A percentile compares a stretch with the other conserved stretches of the same genome.
phyloP scores from a whole-genome alignment of 139 green algal genomes.

The Coccomyxa sp. region DNA sequence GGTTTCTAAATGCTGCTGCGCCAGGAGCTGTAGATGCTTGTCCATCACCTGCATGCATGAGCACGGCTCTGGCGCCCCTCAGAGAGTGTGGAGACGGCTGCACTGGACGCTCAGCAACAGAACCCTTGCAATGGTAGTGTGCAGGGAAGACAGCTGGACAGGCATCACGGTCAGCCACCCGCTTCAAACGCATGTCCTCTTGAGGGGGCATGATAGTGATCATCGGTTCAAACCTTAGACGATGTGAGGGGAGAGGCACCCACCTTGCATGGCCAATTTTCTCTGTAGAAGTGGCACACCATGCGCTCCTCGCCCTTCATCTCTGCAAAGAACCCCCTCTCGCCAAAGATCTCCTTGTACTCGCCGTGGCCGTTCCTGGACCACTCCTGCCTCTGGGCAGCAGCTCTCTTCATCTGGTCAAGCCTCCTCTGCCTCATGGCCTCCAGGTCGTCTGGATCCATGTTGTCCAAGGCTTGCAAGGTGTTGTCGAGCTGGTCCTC shows the following conservation, averaged over 20 bases:
- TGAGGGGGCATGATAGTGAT: too few species aligned
- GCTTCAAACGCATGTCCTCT: too few species aligned
- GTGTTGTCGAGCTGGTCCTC: conserved; percentile 86
- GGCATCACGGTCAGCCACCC: too few species aligned
- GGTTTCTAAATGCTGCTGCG: conserved; percentile 76
- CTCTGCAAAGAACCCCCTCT: conserved; percentile 94
- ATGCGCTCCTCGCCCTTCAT: conserved; percentile 86
- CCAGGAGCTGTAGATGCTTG: conserved; percentile 81
- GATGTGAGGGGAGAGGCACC: background rate
- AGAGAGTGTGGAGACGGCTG: background rate
- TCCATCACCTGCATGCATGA: conserved; percentile 93
- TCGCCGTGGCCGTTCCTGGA: conserved; percentile 84
- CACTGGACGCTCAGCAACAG: background rate
- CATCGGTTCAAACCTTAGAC: background rate
- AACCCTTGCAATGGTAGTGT: background rate
- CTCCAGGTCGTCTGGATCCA: conserved; percentile 89
- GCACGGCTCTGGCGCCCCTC: too few species aligned
- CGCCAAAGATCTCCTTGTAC: conserved; percentile 69
- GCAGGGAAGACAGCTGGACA: too few species aligned
- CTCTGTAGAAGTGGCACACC: conserved; percentile 91
- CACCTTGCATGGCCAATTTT: conserved; percentile 34
- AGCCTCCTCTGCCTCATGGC: conserved; percentile 56
- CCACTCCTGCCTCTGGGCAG: conserved; percentile 81
- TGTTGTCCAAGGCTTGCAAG: conserved; percentile 82
- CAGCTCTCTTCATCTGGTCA: conserved; percentile 51